Base-by-base conservation (phyloP, 2,329 filamentous ascomycete genomes). In the Beauveria sp. region DNA sequence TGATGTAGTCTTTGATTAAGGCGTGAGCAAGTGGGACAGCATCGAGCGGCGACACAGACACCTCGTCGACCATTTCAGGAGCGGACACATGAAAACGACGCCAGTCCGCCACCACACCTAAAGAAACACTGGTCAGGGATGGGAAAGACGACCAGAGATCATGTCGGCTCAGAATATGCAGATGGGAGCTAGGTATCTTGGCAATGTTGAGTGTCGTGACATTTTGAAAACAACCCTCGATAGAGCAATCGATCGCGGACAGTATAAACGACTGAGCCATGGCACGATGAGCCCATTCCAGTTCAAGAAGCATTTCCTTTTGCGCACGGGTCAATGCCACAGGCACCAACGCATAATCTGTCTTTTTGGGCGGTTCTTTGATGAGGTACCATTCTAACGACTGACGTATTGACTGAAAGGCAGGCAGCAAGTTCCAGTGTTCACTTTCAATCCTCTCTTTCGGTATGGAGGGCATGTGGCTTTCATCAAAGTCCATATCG, bases 261-360 rank as follows among this genome's bases (percentile, higher is more conserved):
- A 89, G 80, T 65, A 86, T 81, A 66, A 87, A 90, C 1, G 86
- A 87, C 54, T 86, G 82, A 52, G 90, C 77, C 69, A 90, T 86
- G 20, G 86, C 86, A 58, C 82, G 77, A 65, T 90, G 86, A 7
- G 86, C 86, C 84, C 86, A 89, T 58, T 86, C 82, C 3, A 85
- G 83, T 69, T 90, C 86, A 43, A 87, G 73, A 1, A 90, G 72
- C 83, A 88, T 86, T 70, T 89, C 86, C 58, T 81, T 84, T 69
- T 90, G 88, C n/a, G 82, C 77, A 62, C 77, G 78, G 1, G 81
- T 83, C n/a, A 89, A 78, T 38, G 76, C 74, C 2, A 76, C 74
- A 3, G 86, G 86, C 46, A 80, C 78, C n/a, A 86, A 69, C 5
- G 72, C 66, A 42, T 65, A 59, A 34, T 72, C 64, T 69, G 65